Evolutionary conservation across 1,139 yeast species (phyloP), one percentile per base, ranked within the genome.

Genomic region (Lodderomyces margitis): DNA sequence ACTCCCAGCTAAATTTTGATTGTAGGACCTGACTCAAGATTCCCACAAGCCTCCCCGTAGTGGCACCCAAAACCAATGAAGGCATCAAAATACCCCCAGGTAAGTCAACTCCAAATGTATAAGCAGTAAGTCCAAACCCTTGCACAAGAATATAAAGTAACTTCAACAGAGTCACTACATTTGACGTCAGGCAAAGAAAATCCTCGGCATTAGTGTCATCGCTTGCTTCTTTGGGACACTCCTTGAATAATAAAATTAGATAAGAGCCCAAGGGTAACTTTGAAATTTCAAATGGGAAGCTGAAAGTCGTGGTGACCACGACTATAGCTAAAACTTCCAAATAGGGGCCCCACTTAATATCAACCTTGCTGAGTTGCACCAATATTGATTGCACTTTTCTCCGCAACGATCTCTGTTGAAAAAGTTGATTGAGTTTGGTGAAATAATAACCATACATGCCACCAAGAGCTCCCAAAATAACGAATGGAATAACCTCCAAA

Each of bases 21-120:
- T 81, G 87, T 19, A 80, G 50, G 1, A 58, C 58, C 49, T 78
- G 79, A 33, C 85, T 71, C 2, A 81, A 37, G 2, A 82, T 68
- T 0, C 96, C 96, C 5, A 83, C 52, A 5, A 83, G 62, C 40
- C 96, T 62, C 0, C 95, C 95, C 8, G 76, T 63, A 1, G 82
- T 63, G 0, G 87, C 94, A 3, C 95, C 95, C 14, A 83, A 66
- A 0, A 80, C 79, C 53, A 86, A 66, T 0, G 87, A 77, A 0
- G 95, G 94, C 78, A 82, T 78, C 43, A 86, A 62, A 3, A 85
- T 69, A 0, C 94, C 95, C 2, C 92, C 89, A 0, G 95, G 94
- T 6, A 85, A 65, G 27, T 74, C 69, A 1, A 80, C 67, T 1
- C 91, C 87, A 59, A 78, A 83, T 1, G 89, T 70, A 49, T 81